Conservation (phyloP, 176 grass and related monocot species). For the Aegilops umbellulata region DNA sequence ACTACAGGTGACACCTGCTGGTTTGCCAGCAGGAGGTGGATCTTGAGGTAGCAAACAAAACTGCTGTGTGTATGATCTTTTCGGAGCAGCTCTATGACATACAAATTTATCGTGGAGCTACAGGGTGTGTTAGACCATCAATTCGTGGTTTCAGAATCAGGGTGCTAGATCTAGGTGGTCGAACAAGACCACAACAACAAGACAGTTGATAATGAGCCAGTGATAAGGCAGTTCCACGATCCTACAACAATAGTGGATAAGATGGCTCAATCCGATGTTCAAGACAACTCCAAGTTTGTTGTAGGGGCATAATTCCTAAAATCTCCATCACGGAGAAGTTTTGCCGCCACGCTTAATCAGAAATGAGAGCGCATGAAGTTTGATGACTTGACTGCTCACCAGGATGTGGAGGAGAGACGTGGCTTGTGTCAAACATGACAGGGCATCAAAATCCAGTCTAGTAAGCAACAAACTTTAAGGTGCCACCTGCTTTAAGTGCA, state of each 20-base stretch:
- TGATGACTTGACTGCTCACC: not conserved
- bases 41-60: not conserved
- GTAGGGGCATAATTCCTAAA: not conserved
- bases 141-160: not conserved
- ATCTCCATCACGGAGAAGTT: not conserved
- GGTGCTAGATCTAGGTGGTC: not conserved
- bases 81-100: too few species aligned
- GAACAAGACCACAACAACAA: not conserved
- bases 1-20: too few species aligned
- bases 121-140: not conserved
- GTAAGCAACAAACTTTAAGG: not conserved
- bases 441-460: not conserved
- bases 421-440: not conserved
- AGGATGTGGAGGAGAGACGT: not conserved
- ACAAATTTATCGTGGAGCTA: not conserved
- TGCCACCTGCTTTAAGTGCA: not conserved
- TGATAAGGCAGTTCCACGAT: not conserved
- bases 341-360: not conserved
- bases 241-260: not conserved
- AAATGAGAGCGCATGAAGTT: not conserved
- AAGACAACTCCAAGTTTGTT: not conserved
- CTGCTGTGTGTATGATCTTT: too few species aligned
- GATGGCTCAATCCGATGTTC: not conserved
- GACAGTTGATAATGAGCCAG: not conserved
- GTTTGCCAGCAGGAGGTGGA: not conserved